A percentile compares a stretch with the other conserved stretches of the same genome.
These are phyloP conservation scores for Cystobasidium onofrii DNA, from an alignment of 768 basidiomycete species.

Conservation along the genomic window DNA sequence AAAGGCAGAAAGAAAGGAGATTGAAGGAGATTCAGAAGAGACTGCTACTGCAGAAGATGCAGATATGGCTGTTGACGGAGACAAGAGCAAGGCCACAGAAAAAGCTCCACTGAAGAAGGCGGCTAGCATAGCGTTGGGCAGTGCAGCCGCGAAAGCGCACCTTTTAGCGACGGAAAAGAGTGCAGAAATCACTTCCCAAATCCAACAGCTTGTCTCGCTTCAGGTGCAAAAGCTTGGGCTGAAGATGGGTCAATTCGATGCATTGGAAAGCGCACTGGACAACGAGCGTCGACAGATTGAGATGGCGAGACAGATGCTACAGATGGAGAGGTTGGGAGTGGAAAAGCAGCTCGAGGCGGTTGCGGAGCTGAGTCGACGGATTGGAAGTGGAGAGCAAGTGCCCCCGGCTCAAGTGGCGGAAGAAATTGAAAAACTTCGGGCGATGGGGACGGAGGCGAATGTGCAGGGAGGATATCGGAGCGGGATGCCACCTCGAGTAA, in stretches of 20 bases:
- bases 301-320: conserved; percentile 66
- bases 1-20: conserved; percentile 36
- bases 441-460: not conserved
- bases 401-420: not conserved
- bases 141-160: conserved; percentile 76
- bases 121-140: conserved; percentile 75
- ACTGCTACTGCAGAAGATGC: not conserved
- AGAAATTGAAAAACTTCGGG: conserved; percentile 11
- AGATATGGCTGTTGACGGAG: conserved; percentile 21
- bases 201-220: conserved; percentile 68
- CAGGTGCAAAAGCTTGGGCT: conserved; percentile 72
- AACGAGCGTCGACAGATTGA: conserved; percentile 80
- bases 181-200: conserved; percentile 65
- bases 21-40: conserved; percentile 19
- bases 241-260: conserved; percentile 90
- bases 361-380: conserved; percentile 12
- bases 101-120: conserved; percentile 56
- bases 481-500: conserved; percentile 17
- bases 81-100: conserved; percentile 31
- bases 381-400: conserved; percentile 12
- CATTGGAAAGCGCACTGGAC: conserved; percentile 82
- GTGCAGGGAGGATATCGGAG: conserved; percentile 5
- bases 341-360: conserved; percentile 33
- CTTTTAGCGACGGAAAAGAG: conserved; percentile 76
- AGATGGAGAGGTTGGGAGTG: conserved; percentile 58